These are phyloP conservation scores for Candida maris DNA, from an alignment of 805 yeast genomes.

Conservation along the genomic window DNA sequence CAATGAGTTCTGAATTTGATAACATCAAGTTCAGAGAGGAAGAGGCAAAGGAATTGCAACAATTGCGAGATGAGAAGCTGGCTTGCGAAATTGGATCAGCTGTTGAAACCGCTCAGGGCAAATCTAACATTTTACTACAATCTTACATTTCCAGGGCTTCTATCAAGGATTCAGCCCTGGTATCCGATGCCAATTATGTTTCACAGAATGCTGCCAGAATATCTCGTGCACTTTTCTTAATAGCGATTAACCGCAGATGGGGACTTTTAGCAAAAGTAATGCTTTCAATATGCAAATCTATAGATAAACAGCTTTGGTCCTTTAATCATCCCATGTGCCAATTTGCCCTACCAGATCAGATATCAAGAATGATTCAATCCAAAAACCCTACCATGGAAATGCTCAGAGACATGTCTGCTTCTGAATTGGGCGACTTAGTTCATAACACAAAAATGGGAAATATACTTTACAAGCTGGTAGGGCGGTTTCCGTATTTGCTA, in stretches of 20 bases:
- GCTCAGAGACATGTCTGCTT: conserved; percentile 65
- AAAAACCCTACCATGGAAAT: conserved; percentile 68
- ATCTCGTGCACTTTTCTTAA: conserved; percentile 81
- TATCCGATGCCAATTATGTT: conserved; percentile 86
- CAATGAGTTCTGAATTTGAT: conserved; percentile 93
- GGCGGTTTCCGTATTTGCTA: conserved; percentile 71
- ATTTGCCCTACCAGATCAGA: conserved; percentile 71
- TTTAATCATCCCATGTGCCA: conserved; percentile 88
- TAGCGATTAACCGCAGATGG: conserved; percentile 90
- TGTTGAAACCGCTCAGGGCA: conserved; percentile 72
- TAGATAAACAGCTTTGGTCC: conserved; percentile 84
- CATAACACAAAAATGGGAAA: conserved; percentile 77
- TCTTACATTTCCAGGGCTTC: conserved; percentile 76
- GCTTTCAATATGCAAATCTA: conserved; percentile 79
- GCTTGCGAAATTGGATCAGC: conserved; percentile 84
- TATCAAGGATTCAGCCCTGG: conserved; percentile 74
- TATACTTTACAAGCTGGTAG: conserved; percentile 54
- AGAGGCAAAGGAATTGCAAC: conserved; percentile 70
- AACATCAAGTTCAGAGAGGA: conserved; percentile 85
- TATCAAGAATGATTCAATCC: conserved; percentile 56
- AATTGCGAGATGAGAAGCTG: conserved; percentile 52
- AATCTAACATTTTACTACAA: conserved; percentile 83
- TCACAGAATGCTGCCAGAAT: conserved; percentile 96
- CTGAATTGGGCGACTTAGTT: conserved; percentile 84
- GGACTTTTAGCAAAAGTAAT: conserved; percentile 72